Conservation (phyloP, 768 basidiomycete genomes). For the Mycena haematopus region DNA sequence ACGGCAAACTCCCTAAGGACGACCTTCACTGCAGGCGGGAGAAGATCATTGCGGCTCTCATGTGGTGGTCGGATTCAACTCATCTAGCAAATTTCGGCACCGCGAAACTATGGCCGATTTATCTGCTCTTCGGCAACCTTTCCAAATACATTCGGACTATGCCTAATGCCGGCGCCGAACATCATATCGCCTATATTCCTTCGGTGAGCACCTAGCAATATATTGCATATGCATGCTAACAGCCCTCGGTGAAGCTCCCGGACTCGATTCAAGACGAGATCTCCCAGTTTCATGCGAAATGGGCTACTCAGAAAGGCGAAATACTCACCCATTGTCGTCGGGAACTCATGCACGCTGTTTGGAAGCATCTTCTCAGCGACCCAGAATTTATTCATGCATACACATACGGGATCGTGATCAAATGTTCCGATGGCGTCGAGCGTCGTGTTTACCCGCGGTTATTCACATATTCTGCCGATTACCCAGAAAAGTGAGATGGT, state of each 20-base stretch:
- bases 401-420: slow-evolving; percentile 33
- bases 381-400: slow-evolving; percentile 35
- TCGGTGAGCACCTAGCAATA: slow-evolving; percentile 35
- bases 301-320: slow-evolving; percentile 20
- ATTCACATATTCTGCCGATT: slow-evolving; percentile 37
- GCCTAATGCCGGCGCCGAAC: slow-evolving; percentile 27
- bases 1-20: slow-evolving; percentile 28
- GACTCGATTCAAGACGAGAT: slow-evolving; percentile 35
- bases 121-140: slow-evolving; percentile 41
- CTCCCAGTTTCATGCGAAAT: slow-evolving; percentile 23
- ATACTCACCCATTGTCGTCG: slow-evolving; percentile 38
- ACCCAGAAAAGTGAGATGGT: slow-evolving; percentile 38
- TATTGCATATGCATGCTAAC: no score
- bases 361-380: slow-evolving; percentile 35
- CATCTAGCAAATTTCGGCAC: slow-evolving; percentile 40
- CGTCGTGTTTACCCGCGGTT: slow-evolving; percentile 34
- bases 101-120: slow-evolving; percentile 43
- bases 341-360: slow-evolving; percentile 36
- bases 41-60: slow-evolving; percentile 34
- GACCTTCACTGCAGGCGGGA: slow-evolving; percentile 30
- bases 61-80: slow-evolving; percentile 41
- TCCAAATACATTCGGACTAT: slow-evolving; percentile 42
- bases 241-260: slow-evolving; percentile 38
- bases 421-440: slow-evolving; percentile 33
- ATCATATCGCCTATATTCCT: slow-evolving; percentile 44